Percentiles rank a stretch among this genome's conserved stretches.
These are phyloP conservation scores for Zalerion maritima DNA, from an alignment of 495 filamentous ascomycete genomes.

Conservation along the genomic window DNA sequence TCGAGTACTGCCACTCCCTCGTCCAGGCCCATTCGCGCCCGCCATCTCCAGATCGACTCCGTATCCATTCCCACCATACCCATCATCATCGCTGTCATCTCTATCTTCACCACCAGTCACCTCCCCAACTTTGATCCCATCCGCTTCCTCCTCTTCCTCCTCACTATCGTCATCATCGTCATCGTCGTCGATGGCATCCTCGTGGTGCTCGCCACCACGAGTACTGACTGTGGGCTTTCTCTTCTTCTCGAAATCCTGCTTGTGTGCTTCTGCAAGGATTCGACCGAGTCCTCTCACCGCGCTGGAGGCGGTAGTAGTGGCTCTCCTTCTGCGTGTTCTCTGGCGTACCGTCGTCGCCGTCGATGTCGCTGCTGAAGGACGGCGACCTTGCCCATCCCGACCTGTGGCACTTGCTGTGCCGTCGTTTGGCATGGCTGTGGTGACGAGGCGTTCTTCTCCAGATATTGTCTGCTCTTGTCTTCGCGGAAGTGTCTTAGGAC, in stretches of 20 bases:
- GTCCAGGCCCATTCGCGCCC: no score
- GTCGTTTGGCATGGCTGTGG: no score
- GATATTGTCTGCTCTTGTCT: no score
- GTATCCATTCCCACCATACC: conserved; percentile 19
- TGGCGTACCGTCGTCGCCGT: conserved; percentile 15
- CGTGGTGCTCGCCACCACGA: no score
- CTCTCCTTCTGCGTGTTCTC: conserved; percentile 23
- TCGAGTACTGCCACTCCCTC: no score
- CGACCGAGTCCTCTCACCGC: conserved; percentile 37
- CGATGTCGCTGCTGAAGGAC: conserved; percentile 5
- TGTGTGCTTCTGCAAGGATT: conserved; percentile 60
- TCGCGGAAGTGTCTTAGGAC: no score
- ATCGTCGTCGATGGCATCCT: conserved; percentile 1
- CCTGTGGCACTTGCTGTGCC: conserved; percentile 3
- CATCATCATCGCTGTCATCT: conserved; percentile 19
- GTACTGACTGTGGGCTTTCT: conserved; percentile 34
- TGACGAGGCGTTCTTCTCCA: no score
- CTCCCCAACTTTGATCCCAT: conserved; percentile 3
- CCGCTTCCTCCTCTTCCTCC: conserved; percentile 4
- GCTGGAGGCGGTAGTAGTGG: conserved; percentile 12
- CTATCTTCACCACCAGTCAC: conserved; percentile 9
- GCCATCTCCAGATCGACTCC: conserved; percentile 17
- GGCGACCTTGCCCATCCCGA: background rate
- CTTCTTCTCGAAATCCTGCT: conserved; percentile 75
- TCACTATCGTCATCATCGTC: conserved; percentile 6